These are phyloP conservation scores for Galerina sulciceps DNA, from an alignment of 768 basidiomycete species.

Conservation along the genomic window DNA sequence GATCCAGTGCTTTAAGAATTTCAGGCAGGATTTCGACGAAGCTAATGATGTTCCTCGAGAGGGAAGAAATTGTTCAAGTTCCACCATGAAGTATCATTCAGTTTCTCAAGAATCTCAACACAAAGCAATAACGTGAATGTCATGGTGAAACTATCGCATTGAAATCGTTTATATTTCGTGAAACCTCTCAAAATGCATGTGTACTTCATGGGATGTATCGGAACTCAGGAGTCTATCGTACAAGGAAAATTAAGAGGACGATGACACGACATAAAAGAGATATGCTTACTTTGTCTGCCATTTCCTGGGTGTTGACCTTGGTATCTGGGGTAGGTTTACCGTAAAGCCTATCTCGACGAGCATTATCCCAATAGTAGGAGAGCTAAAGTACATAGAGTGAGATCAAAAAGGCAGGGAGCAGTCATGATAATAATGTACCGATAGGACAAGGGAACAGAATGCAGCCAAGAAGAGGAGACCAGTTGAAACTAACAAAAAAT, in stretches of 20 bases:
- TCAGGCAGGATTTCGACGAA: no score
- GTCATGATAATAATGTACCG: constrained; percentile 38
- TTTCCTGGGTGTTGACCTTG: constrained; percentile 62
- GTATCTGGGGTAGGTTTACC: constrained; percentile 52
- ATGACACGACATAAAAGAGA: neutral
- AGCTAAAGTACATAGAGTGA: constrained; percentile 51
- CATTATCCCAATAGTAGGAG: constrained; percentile 68
- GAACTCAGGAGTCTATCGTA: constrained; percentile 58
- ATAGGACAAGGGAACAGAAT: constrained; percentile 52
- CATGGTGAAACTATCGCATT: no score
- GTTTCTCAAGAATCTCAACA: no score
- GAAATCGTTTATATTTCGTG: no score
- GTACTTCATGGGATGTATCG: constrained; percentile 49
- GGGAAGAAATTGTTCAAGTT: no score
- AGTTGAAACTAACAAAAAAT: neutral
- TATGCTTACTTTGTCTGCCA: constrained; percentile 59
- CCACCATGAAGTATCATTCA: no score
- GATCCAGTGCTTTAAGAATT: no score
- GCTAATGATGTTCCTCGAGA: no score
- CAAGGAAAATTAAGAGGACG: neutral
- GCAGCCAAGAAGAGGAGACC: constrained; percentile 62
- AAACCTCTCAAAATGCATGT: neutral
- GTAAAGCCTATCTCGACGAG: constrained; percentile 52
- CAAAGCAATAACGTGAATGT: no score
- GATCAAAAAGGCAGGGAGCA: neutral